A percentile compares a stretch with the other conserved stretches of the same genome.
These are phyloP conservation scores for Hypoxylon sp. DNA, from an alignment of 2,329 filamentous ascomycete genomes.

Conservation along the genomic window DNA sequence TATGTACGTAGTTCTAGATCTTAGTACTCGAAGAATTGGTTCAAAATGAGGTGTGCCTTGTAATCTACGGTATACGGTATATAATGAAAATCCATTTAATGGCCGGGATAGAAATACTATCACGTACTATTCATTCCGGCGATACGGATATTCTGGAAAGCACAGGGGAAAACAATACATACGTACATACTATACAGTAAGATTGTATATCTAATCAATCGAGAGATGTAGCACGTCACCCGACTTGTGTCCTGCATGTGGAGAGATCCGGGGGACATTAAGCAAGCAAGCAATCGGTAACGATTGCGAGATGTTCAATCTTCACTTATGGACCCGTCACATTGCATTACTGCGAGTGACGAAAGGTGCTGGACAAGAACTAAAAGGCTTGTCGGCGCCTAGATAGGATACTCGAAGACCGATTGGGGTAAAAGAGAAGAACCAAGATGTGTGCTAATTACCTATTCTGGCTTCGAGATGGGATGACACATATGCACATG, in stretches of 20 bases:
- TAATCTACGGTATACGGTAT: conserved; percentile 8
- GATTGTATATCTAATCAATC: conserved; percentile 6
- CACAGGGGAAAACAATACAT: conserved; percentile 4
- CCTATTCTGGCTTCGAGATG: conserved; percentile 36
- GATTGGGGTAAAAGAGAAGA: conserved; percentile 43
- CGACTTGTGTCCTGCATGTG: conserved; percentile 26
- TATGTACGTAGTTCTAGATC: conserved; percentile 18
- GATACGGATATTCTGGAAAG: conserved; percentile 23
- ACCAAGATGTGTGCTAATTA: conserved; percentile 29
- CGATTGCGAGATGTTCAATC: conserved; percentile 9
- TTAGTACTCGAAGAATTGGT: conserved; percentile 4
- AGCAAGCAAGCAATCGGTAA: conserved; percentile 22
- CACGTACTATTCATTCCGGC: conserved; percentile 10
- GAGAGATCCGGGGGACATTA: conserved; percentile 26
- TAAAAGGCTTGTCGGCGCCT: conserved; percentile 41
- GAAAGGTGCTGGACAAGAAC: conserved; percentile 30
- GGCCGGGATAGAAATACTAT: neutral
- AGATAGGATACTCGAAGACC: conserved; percentile 28
- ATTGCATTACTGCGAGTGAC: conserved; percentile 43
- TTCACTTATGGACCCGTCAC: conserved; percentile 30
- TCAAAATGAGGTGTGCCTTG: conserved; percentile 17
- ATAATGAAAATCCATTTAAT: conserved; percentile 18
- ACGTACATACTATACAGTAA: neutral
- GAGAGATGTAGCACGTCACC: conserved; percentile 15
- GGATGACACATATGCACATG: conserved; percentile 32